Conservation (phyloP, 495 filamentous ascomycete species). For the Tetracladium marchalianum region DNA sequence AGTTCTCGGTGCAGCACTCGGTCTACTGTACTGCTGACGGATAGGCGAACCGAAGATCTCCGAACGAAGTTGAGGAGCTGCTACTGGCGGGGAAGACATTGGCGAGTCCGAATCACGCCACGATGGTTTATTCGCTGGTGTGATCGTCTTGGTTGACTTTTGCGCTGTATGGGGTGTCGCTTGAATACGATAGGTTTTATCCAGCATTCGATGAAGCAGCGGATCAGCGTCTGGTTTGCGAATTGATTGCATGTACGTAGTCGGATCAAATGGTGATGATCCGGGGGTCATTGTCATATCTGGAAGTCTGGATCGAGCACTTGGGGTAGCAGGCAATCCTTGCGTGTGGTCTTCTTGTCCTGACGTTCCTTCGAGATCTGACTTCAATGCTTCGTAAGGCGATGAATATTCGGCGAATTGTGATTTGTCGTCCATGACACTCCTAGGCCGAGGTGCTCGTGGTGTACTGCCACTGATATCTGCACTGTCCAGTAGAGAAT, state of each 20-base stretch:
- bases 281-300: slow-evolving; percentile 46
- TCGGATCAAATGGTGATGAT: slow-evolving; percentile 24
- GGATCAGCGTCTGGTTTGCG: slow-evolving; percentile 45
- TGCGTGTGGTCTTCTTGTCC: slow-evolving; percentile 29
- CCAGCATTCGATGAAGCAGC: slow-evolving; percentile 76
- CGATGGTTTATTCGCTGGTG: slow-evolving; percentile 18
- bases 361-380: slow-evolving; percentile 38
- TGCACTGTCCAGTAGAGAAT: slow-evolving; percentile 41
- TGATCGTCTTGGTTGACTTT: slow-evolving; percentile 11
- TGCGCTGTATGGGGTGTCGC: slow-evolving; percentile 68
- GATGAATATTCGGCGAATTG: slow-evolving; percentile 54
- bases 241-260: slow-evolving; percentile 25
- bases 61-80: slow-evolving; percentile 69
- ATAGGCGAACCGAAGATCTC: slow-evolving; percentile 79
- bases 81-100: slow-evolving; percentile 66
- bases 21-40: slow-evolving; percentile 18
- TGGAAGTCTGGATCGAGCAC: slow-evolving; percentile 31
- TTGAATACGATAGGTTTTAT: slow-evolving; percentile 89
- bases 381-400: slow-evolving; percentile 55
- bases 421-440: slow-evolving; percentile 23
- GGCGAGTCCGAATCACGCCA: slow-evolving; percentile 37
- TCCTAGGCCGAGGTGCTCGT: slow-evolving; percentile 34
- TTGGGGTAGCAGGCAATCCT: slow-evolving; percentile 30
- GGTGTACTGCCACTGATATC: slow-evolving; percentile 46
- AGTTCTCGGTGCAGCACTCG: slow-evolving; percentile 39